A percentile compares a stretch with the other conserved stretches of the same genome.
Evolutionary conservation across 2,329 filamentous ascomycete genomes (phyloP).

Genomic region (Phoma sp.): DNA sequence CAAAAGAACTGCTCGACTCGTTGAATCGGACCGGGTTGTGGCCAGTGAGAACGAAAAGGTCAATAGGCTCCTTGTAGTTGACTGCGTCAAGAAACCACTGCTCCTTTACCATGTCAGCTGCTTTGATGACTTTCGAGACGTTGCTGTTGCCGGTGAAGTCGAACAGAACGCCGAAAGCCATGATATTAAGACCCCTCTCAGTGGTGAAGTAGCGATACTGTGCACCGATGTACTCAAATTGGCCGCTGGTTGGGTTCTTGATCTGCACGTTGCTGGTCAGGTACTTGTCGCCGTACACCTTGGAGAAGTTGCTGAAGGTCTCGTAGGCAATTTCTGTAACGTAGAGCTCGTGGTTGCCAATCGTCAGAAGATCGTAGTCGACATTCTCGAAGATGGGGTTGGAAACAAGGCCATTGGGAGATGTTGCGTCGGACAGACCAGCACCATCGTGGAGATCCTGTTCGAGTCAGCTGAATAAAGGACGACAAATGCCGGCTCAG

Average conservation of each 20-base stretch:
- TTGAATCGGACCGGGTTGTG: slow-evolving; percentile 64
- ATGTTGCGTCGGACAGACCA: slow-evolving; percentile 66
- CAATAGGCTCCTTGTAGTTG: slow-evolving; percentile 61
- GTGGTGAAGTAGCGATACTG: slow-evolving; percentile 60
- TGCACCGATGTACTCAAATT: slow-evolving; percentile 55
- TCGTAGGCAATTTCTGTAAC: slow-evolving; percentile 67
- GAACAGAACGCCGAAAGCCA: slow-evolving; percentile 60
- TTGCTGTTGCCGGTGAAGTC: slow-evolving; percentile 65
- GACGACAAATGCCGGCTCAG: background rate
- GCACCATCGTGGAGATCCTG: slow-evolving; percentile 70
- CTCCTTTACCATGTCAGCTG: slow-evolving; percentile 59
- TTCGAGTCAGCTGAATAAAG: background rate
- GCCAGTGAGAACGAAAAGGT: slow-evolving; percentile 68
- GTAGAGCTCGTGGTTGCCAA: slow-evolving; percentile 71
- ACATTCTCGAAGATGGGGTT: slow-evolving; percentile 60
- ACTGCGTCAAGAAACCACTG: slow-evolving; percentile 67
- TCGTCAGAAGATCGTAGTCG: slow-evolving; percentile 61
- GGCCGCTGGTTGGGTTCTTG: slow-evolving; percentile 50
- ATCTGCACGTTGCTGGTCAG: slow-evolving; percentile 62
- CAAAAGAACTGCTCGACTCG: slow-evolving; percentile 53
- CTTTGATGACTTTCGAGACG: slow-evolving; percentile 64
- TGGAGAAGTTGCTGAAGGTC: slow-evolving; percentile 64
- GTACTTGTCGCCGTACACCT: slow-evolving; percentile 62
- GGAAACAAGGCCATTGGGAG: slow-evolving; percentile 61
- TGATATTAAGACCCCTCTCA: slow-evolving; percentile 52